phyloP scores from a whole-genome alignment of 2,329 filamentous ascomycete species.

The Pleoardoris graminearum region DNA sequence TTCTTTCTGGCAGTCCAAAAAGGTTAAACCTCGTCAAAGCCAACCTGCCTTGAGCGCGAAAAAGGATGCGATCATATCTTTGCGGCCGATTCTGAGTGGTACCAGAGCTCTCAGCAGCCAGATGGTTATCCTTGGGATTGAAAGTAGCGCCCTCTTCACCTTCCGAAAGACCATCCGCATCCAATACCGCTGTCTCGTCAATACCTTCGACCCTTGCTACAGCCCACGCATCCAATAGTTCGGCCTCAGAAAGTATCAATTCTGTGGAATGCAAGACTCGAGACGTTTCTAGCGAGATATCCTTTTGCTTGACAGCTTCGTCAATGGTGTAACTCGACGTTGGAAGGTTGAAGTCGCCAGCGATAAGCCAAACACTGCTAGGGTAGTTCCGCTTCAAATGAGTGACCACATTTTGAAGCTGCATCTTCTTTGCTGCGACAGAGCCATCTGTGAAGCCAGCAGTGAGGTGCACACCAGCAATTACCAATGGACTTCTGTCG shows the following conservation, averaged over 20 bases:
- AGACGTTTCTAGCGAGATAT: slow-evolving; percentile 57
- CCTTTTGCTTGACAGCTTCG: slow-evolving; percentile 55
- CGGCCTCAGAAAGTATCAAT: slow-evolving; percentile 48
- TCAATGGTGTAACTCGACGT: slow-evolving; percentile 62
- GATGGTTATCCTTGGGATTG: slow-evolving; percentile 60
- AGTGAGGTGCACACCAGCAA: slow-evolving; percentile 65
- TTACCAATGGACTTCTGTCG: slow-evolving; percentile 52
- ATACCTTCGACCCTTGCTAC: slow-evolving; percentile 51
- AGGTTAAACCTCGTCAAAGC: slow-evolving; percentile 57
- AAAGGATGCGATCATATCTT: slow-evolving; percentile 66
- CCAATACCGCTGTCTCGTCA: slow-evolving; percentile 41
- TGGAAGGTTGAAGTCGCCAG: slow-evolving; percentile 67
- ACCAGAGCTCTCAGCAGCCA: slow-evolving; percentile 59
- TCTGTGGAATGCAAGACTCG: slow-evolving; percentile 54
- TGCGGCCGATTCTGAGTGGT: slow-evolving; percentile 64
- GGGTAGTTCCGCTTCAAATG: slow-evolving; percentile 52
- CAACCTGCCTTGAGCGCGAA: slow-evolving; percentile 50
- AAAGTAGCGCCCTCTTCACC: slow-evolving; percentile 69
- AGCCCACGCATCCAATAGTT: slow-evolving; percentile 59
- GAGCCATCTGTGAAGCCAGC: slow-evolving; percentile 63
- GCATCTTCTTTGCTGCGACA: slow-evolving; percentile 59
- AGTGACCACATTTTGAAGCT: slow-evolving; percentile 56
- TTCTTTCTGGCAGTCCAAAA: slow-evolving; percentile 56
- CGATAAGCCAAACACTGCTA: slow-evolving; percentile 58
- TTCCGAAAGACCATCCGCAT: slow-evolving; percentile 49